Evolutionary conservation across 2,329 filamentous ascomycete species (phyloP).

Genomic region (Truncatella angustata): DNA sequence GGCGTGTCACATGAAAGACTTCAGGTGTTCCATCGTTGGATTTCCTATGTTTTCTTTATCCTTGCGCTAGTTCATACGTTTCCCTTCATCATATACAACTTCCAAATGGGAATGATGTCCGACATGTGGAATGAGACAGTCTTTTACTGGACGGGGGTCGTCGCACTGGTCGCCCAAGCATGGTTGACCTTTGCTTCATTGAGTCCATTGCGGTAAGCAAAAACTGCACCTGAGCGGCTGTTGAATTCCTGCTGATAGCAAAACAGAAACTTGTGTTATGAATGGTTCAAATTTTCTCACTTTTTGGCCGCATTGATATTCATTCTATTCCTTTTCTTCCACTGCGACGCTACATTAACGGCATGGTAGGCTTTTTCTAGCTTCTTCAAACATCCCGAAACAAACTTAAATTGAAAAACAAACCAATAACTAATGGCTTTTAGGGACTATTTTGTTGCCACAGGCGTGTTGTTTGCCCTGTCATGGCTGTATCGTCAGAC

Average conservation of each 20-base stretch:
- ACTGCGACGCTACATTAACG: constrained; percentile 53
- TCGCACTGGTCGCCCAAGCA: constrained; percentile 51
- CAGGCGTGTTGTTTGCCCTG: constrained; percentile 48
- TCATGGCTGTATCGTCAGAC: constrained; percentile 44
- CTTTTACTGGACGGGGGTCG: constrained; percentile 55
- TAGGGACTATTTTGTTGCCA: constrained; percentile 61
- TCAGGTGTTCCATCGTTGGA: constrained; percentile 55
- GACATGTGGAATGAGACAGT: constrained; percentile 41
- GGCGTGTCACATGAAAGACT: constrained; percentile 57
- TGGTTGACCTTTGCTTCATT: constrained; percentile 51
- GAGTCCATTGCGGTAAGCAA: constrained; percentile 40
- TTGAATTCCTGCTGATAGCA: neutral
- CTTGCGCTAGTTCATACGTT: constrained; percentile 58
- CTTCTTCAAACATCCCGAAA: too few relatives aligned
- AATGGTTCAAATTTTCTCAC: constrained; percentile 61
- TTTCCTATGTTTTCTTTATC: constrained; percentile 54
- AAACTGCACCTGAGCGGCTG: neutral
- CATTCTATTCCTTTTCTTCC: constrained; percentile 58
- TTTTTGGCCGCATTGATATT: constrained; percentile 52
- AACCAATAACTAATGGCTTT: neutral
- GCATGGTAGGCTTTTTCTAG: constrained; percentile 40
- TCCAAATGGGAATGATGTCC: constrained; percentile 46
- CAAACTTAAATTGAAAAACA: constrained; percentile 1
- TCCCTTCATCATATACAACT: constrained; percentile 55
- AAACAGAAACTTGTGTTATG: constrained; percentile 51